Evolutionary conservation across 192 early-diverging fungal genomes (phyloP).

Genomic region (Rhizophagus prolifer): DNA sequence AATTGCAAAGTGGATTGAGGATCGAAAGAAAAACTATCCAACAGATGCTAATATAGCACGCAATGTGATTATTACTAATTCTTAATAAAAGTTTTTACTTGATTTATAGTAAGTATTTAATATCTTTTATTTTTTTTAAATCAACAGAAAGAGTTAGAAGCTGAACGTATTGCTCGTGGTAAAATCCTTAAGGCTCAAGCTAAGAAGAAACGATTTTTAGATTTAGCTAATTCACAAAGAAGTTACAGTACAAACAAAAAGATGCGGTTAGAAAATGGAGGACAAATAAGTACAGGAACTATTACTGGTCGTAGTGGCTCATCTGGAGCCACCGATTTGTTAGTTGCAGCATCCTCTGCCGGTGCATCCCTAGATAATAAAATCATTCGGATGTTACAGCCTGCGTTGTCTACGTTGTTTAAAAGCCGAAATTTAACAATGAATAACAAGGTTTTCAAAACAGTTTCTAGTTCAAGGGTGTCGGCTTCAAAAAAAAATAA

Average conservation of each 20-base stretch:
- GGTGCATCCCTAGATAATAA: not conserved
- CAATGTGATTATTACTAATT: constrained; percentile 48
- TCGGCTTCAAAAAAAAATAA: not conserved
- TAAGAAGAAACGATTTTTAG: not conserved
- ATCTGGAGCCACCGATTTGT: not conserved
- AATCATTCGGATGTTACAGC: not conserved
- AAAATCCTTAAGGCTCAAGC: not conserved
- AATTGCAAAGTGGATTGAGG: constrained; percentile 80
- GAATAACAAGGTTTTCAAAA: not conserved
- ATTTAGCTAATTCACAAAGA: not conserved
- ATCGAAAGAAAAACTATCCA: constrained; percentile 77
- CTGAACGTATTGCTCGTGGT: not conserved
- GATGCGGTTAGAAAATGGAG: not conserved
- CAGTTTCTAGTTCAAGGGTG: not conserved
- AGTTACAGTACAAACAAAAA: not conserved
- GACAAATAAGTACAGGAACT: not conserved
- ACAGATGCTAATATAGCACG: constrained; percentile 63
- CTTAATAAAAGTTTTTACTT: not conserved
- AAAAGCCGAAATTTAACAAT: not conserved
- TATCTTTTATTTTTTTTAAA: not conserved
- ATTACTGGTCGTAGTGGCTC: no score
- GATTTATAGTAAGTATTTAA: not conserved
- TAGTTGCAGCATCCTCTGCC: not conserved
- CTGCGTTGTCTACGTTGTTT: not conserved
- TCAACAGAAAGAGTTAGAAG: not conserved